Evolutionary conservation across 2,329 filamentous ascomycete species (phyloP), one percentile per base, ranked within the genome.

Genomic region (Colletotrichum tamarilloi): DNA sequence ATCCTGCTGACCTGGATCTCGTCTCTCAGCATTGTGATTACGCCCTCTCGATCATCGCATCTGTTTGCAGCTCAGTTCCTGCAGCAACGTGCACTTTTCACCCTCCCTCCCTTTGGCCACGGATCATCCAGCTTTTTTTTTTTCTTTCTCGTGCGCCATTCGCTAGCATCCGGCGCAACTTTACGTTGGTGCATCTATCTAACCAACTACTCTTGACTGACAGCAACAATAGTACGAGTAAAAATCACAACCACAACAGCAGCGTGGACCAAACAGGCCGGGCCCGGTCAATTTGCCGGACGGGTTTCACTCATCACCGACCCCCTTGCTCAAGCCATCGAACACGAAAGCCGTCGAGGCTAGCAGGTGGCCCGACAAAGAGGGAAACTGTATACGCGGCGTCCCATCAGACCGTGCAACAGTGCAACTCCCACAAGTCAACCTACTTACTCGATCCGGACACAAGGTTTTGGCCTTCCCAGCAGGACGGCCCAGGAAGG

Each of bases 281-380:
- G 28, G 19, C 60, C 60, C 60, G 28, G 28, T 32, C 30, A 28
- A 62, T 52, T 22, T 28, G 46, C 26, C 60, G 28, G 12, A n/a
- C 42, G 60, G 11, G 7, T 52, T n/a, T 24, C 19, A 67, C n/a
- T 52, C 24, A 52, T 38, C 30, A 32, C 49, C 42, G 26, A 19
- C 22, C 24, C 35, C 32, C 42, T 22, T 26, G 52, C 38, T 38
- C 67, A 32, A 59, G 62, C 42, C 42, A 53, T 63, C 14, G 32
- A 68, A 68, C 52, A 57, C 52, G 38, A 63, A 38, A 59, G 19
- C 38, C 19, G n/a, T n/a, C 35, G 30, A 68, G 35, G 56, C 56
- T 38, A 38, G 38, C 22, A 30, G 30, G 24, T 22, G n/a, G 49
- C 16, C 24, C 49, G 49, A 65, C 62, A 56, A 42, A 22, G 24